Conservation (phyloP, 1,284 basidiomycete genomes). For the Xerocomus minutiporus region DNA sequence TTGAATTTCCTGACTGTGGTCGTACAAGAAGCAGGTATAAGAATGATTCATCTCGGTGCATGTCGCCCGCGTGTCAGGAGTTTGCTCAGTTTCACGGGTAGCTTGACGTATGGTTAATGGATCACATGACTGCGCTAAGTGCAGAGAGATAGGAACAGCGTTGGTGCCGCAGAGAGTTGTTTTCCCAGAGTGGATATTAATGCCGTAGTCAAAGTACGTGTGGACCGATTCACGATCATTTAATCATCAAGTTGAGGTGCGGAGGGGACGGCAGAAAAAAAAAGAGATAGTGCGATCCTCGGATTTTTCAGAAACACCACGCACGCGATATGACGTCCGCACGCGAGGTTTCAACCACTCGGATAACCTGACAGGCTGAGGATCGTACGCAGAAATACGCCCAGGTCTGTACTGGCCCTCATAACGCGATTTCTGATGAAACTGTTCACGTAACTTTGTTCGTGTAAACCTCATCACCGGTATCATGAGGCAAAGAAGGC, state of each 20-base stretch:
- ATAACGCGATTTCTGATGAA: too few species aligned
- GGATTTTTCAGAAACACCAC: background rate
- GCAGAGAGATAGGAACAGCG: too few species aligned
- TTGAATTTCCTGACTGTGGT: constrained; percentile 6
- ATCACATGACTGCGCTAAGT: background rate
- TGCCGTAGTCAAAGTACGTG: background rate
- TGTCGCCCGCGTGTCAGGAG: background rate
- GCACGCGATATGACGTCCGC: background rate
- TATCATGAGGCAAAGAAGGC: background rate
- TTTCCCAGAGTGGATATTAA: background rate
- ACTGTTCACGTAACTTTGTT: background rate
- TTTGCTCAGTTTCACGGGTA: background rate
- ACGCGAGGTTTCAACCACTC: background rate
- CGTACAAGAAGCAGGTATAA: background rate
- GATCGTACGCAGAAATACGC: background rate
- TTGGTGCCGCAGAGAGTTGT: background rate
- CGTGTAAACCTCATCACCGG: background rate
- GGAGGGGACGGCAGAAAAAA: too few species aligned
- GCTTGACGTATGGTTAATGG: background rate
- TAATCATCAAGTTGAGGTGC: too few species aligned
- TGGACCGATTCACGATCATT: too few species aligned
- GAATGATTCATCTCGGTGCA: background rate
- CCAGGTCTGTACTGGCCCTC: too few species aligned
- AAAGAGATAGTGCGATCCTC: background rate
- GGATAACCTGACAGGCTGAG: background rate